phyloP scores from a whole-genome alignment of 1,284 basidiomycete species.

The Cryptococcus sp. region DNA sequence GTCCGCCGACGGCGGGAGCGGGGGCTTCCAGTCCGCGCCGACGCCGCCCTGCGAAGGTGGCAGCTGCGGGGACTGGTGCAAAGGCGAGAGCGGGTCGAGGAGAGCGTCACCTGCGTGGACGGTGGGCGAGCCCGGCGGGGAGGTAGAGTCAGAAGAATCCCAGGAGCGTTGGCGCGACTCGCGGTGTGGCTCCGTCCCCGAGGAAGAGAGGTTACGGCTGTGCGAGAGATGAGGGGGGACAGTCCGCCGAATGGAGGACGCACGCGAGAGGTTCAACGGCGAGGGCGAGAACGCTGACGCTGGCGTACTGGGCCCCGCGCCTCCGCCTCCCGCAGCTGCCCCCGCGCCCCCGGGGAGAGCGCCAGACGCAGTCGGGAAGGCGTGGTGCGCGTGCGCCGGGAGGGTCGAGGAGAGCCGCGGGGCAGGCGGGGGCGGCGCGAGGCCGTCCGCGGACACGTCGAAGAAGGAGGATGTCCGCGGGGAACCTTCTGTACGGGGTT shows the following conservation, averaged over 20 bases:
- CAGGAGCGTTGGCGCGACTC: neutral
- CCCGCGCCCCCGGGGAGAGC: too few relatives aligned
- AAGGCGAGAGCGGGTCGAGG: slow-evolving; percentile 28
- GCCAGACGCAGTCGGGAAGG: neutral
- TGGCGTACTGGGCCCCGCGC: neutral
- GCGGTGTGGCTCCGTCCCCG: too few relatives aligned
- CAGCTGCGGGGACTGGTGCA: slow-evolving; percentile 42
- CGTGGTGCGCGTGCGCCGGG: neutral
- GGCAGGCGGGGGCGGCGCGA: slow-evolving; percentile 29
- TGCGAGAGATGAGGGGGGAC: slow-evolving; percentile 16
- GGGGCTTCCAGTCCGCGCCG: slow-evolving; percentile 30
- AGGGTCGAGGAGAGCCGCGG: slow-evolving; percentile 18
- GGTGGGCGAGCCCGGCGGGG: slow-evolving; percentile 1
- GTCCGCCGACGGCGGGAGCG: slow-evolving; percentile 31
- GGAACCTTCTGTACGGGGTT: slow-evolving; percentile 6
- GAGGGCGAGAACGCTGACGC: slow-evolving; percentile 24
- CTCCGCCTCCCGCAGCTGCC: too few relatives aligned
- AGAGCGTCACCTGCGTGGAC: slow-evolving; percentile 6
- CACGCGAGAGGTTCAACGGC: slow-evolving; percentile 38
- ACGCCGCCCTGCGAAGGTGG: slow-evolving; percentile 14
- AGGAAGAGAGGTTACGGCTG: neutral
- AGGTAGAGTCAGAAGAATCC: slow-evolving; percentile 1
- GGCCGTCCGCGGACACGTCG: slow-evolving; percentile 26
- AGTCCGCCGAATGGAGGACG: slow-evolving; percentile 29
- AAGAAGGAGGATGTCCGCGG: slow-evolving; percentile 45